Percentiles rank a stretch among this genome's conserved stretches.
Conservation (phyloP, 176 grass and related monocot genomes). For the Phoenix dactylifera region DNA sequence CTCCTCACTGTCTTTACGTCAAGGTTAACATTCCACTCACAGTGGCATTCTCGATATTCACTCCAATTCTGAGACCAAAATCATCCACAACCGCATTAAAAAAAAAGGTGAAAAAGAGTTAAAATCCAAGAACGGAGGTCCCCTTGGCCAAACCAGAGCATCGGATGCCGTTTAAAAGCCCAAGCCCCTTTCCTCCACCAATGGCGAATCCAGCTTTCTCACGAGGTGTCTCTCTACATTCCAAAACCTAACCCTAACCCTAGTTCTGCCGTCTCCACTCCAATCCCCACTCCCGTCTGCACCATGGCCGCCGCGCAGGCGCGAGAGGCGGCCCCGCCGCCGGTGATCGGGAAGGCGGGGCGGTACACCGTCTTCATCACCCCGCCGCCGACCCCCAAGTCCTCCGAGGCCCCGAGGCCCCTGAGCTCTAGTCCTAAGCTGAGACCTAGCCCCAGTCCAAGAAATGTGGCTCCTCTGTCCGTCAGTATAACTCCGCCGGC, state of each 20-base stretch:
- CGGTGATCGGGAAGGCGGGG: constrained; percentile 73
- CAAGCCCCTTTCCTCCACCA: constrained; percentile 17
- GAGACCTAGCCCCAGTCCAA: constrained; percentile 5
- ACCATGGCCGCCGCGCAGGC: not conserved
- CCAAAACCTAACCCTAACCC: constrained; percentile 15
- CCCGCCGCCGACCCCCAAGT: constrained; percentile 45
- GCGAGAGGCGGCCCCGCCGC: constrained; percentile 35
- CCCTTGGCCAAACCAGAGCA: too few relatives aligned
- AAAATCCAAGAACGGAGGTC: too few relatives aligned
- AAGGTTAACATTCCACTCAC: too few relatives aligned
- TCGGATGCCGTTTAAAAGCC: too few relatives aligned
- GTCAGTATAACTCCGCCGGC: constrained; percentile 19
- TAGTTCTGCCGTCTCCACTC: not conserved
- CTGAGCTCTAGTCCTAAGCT: constrained; percentile 19
- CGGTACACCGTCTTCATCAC: constrained; percentile 90
- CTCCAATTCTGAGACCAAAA: too few relatives aligned
- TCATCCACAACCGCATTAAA: too few relatives aligned
- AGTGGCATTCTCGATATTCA: too few relatives aligned
- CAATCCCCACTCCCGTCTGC: not conserved
- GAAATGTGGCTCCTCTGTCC: not conserved
- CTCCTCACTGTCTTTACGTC: too few relatives aligned
- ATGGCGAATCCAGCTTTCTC: constrained; percentile 33
- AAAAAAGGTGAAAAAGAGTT: too few relatives aligned
- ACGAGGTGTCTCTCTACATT: not conserved
- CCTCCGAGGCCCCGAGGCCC: constrained; percentile 15